Evolutionary conservation across 1,139 yeast species (phyloP), one percentile per base, ranked within the genome.

Genomic region (Saccharomyces pastorianus): DNA sequence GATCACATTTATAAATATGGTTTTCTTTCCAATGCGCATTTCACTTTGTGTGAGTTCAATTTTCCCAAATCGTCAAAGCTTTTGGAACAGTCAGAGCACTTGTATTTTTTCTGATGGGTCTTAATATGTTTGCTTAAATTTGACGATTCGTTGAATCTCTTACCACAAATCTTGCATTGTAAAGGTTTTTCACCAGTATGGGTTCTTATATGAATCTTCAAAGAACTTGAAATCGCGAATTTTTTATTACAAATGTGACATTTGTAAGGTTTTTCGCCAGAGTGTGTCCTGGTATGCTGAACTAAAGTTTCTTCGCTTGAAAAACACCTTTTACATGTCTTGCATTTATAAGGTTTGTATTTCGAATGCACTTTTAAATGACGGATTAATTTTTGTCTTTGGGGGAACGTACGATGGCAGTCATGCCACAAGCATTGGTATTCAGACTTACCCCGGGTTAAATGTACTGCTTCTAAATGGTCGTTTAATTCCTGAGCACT

Each of bases 181-280:
- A 90, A 76, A 1, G 98, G 98, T 68, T 88, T 88, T 58, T 87
- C 97, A 5, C 98, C 99, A 0, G 96, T 88, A 67, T 93, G 99
- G 0, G 82, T 84, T 53, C 99, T 75, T 64, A 80, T 67, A 72
- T 93, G 99, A 7, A 81, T 81, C 13, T 79, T 75, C 32, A 81
- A 64, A 6, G 84, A 81, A 8, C 82, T 75, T 29, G 79, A 72
- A 2, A 82, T 80, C 1, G 83, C 77, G 71, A 91, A 90, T 20
- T 76, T 68, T 55, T 84, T 81, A 7, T 81, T 82, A 68, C 97
- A 90, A 1, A 79, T 69, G 3, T 76, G 69, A 70, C 97, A 90
- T 58, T 73, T 71, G 54, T 63, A 79, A 1, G 98, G 98, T 67
- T 87, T 88, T 59, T 87, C 97, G 3, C 98, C 98, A 0, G 96